Percentiles rank a stretch among this genome's conserved stretches.
phyloP scores from a whole-genome alignment of 768 basidiomycete species.

The Coprinellus micaceus region DNA sequence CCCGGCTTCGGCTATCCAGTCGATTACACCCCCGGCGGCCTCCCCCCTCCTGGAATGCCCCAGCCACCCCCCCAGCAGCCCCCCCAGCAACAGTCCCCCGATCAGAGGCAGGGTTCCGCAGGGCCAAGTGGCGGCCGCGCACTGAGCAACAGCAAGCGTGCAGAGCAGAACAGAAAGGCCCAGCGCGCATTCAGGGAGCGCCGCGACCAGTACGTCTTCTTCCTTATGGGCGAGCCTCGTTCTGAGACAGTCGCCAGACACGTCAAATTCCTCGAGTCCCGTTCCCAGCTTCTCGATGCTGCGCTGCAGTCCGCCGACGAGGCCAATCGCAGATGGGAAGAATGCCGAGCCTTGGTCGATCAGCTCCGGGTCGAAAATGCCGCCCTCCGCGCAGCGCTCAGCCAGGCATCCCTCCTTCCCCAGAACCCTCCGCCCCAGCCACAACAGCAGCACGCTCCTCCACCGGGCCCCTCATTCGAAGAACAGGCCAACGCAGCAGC shows the following conservation, averaged over 20 bases:
- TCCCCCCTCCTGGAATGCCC: conserved; percentile 31
- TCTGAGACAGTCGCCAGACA: conserved; percentile 45
- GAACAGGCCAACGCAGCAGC: neutral
- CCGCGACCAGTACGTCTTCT: conserved; percentile 71
- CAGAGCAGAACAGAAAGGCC: conserved; percentile 93
- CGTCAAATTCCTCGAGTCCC: conserved; percentile 82
- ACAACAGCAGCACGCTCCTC: no score
- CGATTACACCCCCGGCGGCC: conserved; percentile 55
- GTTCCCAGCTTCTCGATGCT: conserved; percentile 80
- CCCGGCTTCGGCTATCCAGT: conserved; percentile 47
- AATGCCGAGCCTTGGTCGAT: conserved; percentile 86
- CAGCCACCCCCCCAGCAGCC: conserved; percentile 26
- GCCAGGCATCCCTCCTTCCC: conserved; percentile 15
- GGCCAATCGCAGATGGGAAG: conserved; percentile 86
- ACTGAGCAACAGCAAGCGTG: conserved; percentile 79
- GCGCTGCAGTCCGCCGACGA: conserved; percentile 85
- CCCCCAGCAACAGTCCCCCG: conserved; percentile 25
- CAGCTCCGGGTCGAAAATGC: conserved; percentile 83
- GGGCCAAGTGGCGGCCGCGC: conserved; percentile 39
- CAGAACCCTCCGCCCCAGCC: neutral
- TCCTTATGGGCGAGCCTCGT: conserved; percentile 9
- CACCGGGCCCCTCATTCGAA: neutral
- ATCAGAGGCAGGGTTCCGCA: conserved; percentile 14
- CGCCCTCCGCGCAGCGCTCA: conserved; percentile 67
- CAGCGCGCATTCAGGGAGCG: conserved; percentile 90